Percentiles rank a stretch among this genome's conserved stretches.
These are phyloP conservation scores for Globisporangium orthogonon DNA, from an alignment of 352 stramenopile genomes.

Conservation along the genomic window DNA sequence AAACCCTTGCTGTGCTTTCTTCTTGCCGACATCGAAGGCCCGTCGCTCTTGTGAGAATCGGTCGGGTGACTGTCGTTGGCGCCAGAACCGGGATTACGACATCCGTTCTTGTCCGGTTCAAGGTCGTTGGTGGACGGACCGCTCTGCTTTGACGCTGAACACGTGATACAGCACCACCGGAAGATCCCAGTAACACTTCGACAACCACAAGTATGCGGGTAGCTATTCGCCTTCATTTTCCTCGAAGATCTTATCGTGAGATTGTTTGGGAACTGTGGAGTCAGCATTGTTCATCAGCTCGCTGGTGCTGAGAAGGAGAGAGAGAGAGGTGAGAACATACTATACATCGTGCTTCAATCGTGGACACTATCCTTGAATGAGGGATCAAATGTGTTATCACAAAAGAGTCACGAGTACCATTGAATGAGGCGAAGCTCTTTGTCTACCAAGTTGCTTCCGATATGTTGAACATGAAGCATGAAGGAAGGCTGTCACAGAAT, in stretches of 20 bases:
- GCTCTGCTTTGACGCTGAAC: not conserved
- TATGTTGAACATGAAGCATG: constrained; percentile 14
- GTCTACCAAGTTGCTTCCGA: constrained; percentile 1
- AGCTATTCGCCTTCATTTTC: constrained; percentile 29
- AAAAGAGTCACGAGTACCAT: constrained; percentile 5
- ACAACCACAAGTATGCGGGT: constrained; percentile 28
- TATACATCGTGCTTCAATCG: too few relatives aligned
- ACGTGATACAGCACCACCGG: not conserved
- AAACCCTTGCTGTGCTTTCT: too few relatives aligned
- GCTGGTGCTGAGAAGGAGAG: too few relatives aligned
- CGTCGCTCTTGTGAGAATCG: too few relatives aligned
- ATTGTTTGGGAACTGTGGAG: too few relatives aligned
- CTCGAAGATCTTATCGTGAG: not conserved
- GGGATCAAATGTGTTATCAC: not conserved
- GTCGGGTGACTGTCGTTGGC: too few relatives aligned
- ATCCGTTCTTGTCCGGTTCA: too few relatives aligned
- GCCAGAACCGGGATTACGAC: too few relatives aligned
- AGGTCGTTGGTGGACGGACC: too few relatives aligned
- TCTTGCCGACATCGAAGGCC: too few relatives aligned
- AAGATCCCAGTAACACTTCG: constrained; percentile 4
- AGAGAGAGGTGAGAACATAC: too few relatives aligned
- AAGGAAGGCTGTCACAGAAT: constrained; percentile 16
- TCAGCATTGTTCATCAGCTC: too few relatives aligned
- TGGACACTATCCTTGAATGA: not conserved
- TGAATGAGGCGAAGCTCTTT: constrained; percentile 1